Conservation (phyloP, 2,329 filamentous ascomycete genomes). For the Venturiaceae sp. region DNA sequence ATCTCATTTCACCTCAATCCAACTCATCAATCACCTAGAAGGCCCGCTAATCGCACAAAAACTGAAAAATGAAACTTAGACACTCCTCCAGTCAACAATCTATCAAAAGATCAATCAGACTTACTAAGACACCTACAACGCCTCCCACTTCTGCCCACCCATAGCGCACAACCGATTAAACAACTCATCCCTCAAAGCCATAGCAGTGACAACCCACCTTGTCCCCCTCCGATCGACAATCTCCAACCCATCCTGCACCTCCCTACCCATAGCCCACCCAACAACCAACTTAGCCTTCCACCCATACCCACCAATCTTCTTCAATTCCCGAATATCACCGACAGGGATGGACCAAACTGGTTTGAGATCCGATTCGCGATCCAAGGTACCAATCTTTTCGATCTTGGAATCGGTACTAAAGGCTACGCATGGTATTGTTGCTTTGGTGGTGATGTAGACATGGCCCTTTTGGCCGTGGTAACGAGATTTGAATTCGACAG, state of each 20-base stretch:
- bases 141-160: constrained; percentile 76
- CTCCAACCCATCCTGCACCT: constrained; percentile 67
- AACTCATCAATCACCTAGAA: too few relatives aligned
- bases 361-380: constrained; percentile 38
- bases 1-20: too few relatives aligned
- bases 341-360: constrained; percentile 63
- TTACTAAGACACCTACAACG: constrained; percentile 42
- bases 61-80: background rate
- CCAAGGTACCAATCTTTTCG: constrained; percentile 33
- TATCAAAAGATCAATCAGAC: background rate
- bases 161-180: constrained; percentile 73
- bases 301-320: constrained; percentile 70
- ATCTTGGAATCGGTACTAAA: constrained; percentile 48
- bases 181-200: constrained; percentile 63
- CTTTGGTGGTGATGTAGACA: constrained; percentile 57
- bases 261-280: constrained; percentile 64
- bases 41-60: background rate
- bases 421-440: constrained; percentile 58
- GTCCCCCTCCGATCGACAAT: constrained; percentile 48
- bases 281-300: constrained; percentile 81
- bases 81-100: background rate
- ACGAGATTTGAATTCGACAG: constrained; percentile 66
- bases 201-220: constrained; percentile 55
- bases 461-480: constrained; percentile 63
- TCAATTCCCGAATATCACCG: constrained; percentile 60